Percentiles rank a stretch among this genome's conserved stretches.
These are phyloP conservation scores for Serendipita sp. DNA, from an alignment of 768 basidiomycete genomes.

Conservation along the genomic window DNA sequence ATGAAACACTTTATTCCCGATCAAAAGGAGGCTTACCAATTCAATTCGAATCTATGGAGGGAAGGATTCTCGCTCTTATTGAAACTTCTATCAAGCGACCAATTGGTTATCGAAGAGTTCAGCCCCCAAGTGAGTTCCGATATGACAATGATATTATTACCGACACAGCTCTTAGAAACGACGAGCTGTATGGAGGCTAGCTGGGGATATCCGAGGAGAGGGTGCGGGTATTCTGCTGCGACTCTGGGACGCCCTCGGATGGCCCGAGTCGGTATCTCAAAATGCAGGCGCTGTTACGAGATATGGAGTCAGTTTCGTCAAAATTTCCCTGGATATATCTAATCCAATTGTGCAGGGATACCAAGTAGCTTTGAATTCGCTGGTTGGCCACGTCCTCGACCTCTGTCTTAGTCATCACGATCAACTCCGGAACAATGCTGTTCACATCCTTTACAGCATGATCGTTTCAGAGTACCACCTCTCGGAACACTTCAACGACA, in stretches of 20 bases:
- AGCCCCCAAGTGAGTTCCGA: conserved; percentile 61
- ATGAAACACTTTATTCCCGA: conserved; percentile 67
- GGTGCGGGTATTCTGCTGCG: conserved; percentile 65
- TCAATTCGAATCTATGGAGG: conserved; percentile 67
- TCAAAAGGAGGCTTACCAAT: conserved; percentile 42
- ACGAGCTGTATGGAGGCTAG: conserved; percentile 89
- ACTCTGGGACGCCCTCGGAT: conserved; percentile 77
- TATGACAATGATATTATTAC: conserved; percentile 2
- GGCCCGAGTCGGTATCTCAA: conserved; percentile 43
- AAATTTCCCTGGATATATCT: conserved; percentile 9
- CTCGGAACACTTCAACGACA: conserved; percentile 68
- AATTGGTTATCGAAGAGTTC: conserved; percentile 87
- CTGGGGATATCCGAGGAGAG: conserved; percentile 87
- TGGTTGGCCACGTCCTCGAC: conserved; percentile 82
- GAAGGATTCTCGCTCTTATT: conserved; percentile 70
- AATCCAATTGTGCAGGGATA: conserved; percentile 42
- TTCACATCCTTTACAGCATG: conserved; percentile 89
- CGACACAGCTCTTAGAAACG: conserved; percentile 46
- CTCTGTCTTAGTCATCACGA: conserved; percentile 93
- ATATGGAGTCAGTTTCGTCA: conserved; percentile 43
- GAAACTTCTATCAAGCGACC: conserved; percentile 74
- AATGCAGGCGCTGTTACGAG: conserved; percentile 39
- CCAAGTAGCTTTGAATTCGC: conserved; percentile 63
- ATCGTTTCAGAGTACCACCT: conserved; percentile 84
- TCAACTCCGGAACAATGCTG: conserved; percentile 74